Evolutionary conservation across 1,139 yeast species (phyloP), one percentile per base, ranked within the genome.

Genomic region (Geotrichum australiense): DNA sequence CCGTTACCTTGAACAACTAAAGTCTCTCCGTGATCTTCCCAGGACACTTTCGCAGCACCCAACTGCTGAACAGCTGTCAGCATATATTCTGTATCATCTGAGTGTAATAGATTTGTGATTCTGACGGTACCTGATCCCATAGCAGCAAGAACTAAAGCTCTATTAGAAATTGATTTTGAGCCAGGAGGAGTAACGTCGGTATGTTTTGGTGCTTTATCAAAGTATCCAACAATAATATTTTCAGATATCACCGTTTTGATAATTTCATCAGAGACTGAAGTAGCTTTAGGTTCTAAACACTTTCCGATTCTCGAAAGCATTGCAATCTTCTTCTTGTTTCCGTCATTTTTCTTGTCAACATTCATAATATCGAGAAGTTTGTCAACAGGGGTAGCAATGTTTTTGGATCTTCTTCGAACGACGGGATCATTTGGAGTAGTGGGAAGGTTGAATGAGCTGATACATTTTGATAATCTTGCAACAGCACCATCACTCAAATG

Each of bases 41-140:
- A 73, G 1, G 80, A 63, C 36, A 91, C 80, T 33, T 74, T 71
- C 0, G 97, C 97, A 44, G 95, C 97, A 39, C 81, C 73, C 49
- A 93, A 71, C 26, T 73, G 69, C 26, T 80, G 65, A 42, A 93
- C 83, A 3, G 99, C 98, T 38, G 78, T 76, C 53, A 91, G 71
- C 99, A 91, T 91, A 57, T 85, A 91, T 52, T 83, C 87, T 12
- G 97, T 91, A 59, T 91, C 99, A 58, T 91, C 99, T 2, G 80
- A 89, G 58, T 91, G 97, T 46, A 91, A 73, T 56, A 91, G 68
- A 63, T 91, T 91, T 52, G 80, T 80, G 53, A 91, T 77, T 54
- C 74, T 75, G 56, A 94, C 89, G 26, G 80, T 74, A 32, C 98
- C 97, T 41, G 73, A 66, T 49, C 96, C 95, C 49, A 91, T 72